Conservation (phyloP, 2,329 filamentous ascomycete genomes). For the Cladosporium phlei region DNA sequence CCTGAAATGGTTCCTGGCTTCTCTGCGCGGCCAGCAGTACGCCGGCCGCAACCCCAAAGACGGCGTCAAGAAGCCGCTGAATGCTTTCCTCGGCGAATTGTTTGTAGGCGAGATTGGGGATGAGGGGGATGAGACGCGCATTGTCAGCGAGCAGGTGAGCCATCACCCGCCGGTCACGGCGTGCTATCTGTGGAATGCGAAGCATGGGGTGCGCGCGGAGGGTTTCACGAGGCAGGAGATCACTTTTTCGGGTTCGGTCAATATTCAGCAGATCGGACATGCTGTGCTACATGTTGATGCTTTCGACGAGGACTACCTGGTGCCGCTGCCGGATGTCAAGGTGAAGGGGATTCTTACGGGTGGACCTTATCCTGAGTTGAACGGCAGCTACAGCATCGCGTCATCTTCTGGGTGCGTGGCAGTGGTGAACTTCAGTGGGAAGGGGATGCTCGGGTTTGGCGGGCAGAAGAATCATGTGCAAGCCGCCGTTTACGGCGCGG, state of each 20-base stretch:
- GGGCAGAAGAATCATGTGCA: constrained; percentile 41
- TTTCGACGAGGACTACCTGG: constrained; percentile 42
- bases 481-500: constrained; percentile 33
- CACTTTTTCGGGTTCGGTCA: constrained; percentile 42
- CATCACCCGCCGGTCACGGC: constrained; percentile 46
- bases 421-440: constrained; percentile 42
- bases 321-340: constrained; percentile 43
- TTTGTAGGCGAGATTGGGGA: constrained; percentile 38
- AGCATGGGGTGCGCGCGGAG: constrained; percentile 40
- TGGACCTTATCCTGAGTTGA: constrained; percentile 41
- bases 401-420: constrained; percentile 40
- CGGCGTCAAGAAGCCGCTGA: constrained; percentile 48
- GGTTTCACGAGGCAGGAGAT: constrained; percentile 46
- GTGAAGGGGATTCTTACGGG: constrained; percentile 43
- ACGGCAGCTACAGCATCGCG: constrained; percentile 38
- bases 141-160: constrained; percentile 44
- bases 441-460: constrained; percentile 34
- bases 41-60: constrained; percentile 39
- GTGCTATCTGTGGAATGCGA: constrained; percentile 45
- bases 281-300: constrained; percentile 41
- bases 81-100: constrained; percentile 47
- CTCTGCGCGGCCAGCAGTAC: constrained; percentile 46
- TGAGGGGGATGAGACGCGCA: constrained; percentile 36
- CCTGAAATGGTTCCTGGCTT: constrained; percentile 47
- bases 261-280: constrained; percentile 45